These are phyloP conservation scores for Trametes gibbosa DNA, from an alignment of 768 basidiomycete species.

Conservation along the genomic window DNA sequence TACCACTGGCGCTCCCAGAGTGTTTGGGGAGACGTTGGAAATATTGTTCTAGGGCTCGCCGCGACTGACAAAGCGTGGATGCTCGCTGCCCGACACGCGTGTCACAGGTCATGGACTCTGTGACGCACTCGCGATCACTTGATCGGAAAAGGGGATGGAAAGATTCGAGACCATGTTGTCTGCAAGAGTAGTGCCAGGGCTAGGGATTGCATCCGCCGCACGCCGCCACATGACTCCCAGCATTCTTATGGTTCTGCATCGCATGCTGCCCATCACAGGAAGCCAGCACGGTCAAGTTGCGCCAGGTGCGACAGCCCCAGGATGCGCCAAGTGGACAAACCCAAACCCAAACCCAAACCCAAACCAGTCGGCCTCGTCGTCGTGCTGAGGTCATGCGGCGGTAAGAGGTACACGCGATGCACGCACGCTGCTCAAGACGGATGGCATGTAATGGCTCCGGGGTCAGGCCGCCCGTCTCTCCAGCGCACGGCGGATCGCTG, in stretches of 20 bases:
- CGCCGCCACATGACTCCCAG: not conserved
- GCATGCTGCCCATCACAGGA: not conserved
- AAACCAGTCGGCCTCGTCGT: not conserved
- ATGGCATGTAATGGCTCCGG: not conserved
- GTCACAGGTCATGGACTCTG: not conserved
- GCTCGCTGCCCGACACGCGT: not conserved
- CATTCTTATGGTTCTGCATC: not conserved
- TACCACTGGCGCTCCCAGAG: too few species aligned
- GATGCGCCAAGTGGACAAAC: not conserved
- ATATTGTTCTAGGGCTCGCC: too few species aligned
- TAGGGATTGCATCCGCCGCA: not conserved
- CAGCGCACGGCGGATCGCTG: not conserved
- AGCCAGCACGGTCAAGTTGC: not conserved
- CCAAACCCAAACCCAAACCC: not conserved
- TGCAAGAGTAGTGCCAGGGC: too few species aligned
- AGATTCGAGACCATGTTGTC: too few species aligned
- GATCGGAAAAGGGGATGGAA: not conserved
- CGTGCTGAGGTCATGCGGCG: slow-evolving; percentile 6
- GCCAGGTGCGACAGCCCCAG: not conserved
- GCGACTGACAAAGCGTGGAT: too few species aligned
- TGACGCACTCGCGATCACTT: not conserved
- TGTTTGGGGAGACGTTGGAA: too few species aligned
- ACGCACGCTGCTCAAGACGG: not conserved
- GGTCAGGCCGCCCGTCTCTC: not conserved
- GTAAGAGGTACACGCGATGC: not conserved